These are phyloP conservation scores for Parasarocladium wereldwijsianum DNA, from an alignment of 2,329 filamentous ascomycete genomes.

Conservation along the genomic window DNA sequence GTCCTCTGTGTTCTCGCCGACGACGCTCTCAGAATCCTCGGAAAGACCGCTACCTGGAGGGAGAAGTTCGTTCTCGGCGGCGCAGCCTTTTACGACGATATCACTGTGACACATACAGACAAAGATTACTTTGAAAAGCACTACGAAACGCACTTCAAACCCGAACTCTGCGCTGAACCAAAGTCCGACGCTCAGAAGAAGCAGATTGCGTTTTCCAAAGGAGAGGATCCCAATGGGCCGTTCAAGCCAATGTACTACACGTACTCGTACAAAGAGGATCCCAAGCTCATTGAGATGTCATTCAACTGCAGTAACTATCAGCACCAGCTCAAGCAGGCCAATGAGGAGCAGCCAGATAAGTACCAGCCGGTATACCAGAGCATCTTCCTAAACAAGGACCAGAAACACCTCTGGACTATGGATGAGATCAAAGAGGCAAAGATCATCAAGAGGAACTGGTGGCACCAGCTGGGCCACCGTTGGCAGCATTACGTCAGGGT, in stretches of 20 bases:
- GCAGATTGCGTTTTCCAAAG: constrained; percentile 25
- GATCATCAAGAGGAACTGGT: constrained; percentile 50
- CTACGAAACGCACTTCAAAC: constrained; percentile 48
- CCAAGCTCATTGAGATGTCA: constrained; percentile 49
- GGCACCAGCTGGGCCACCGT: constrained; percentile 51
- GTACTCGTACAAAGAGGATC: constrained; percentile 40
- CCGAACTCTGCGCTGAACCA: constrained; percentile 33
- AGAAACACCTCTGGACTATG: constrained; percentile 41
- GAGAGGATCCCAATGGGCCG: constrained; percentile 29
- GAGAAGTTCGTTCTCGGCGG: constrained; percentile 57
- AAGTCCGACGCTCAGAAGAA: constrained; percentile 22
- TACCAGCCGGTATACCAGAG: constrained; percentile 56
- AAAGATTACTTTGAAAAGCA: constrained; percentile 49
- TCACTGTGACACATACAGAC: constrained; percentile 57
- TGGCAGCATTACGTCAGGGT: constrained; percentile 51
- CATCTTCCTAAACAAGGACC: constrained; percentile 47
- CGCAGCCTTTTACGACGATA: constrained; percentile 54
- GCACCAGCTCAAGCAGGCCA: constrained; percentile 44
- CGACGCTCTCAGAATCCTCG: constrained; percentile 46
- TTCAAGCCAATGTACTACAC: constrained; percentile 55
- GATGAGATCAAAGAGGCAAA: constrained; percentile 43
- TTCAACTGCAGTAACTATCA: constrained; percentile 69
- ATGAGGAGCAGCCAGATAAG: constrained; percentile 3
- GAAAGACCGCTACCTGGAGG: constrained; percentile 38
- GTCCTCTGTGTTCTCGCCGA: constrained; percentile 53